phyloP scores from a whole-genome alignment of 176 grass and related monocot species.

The Eragrostis curvula region DNA sequence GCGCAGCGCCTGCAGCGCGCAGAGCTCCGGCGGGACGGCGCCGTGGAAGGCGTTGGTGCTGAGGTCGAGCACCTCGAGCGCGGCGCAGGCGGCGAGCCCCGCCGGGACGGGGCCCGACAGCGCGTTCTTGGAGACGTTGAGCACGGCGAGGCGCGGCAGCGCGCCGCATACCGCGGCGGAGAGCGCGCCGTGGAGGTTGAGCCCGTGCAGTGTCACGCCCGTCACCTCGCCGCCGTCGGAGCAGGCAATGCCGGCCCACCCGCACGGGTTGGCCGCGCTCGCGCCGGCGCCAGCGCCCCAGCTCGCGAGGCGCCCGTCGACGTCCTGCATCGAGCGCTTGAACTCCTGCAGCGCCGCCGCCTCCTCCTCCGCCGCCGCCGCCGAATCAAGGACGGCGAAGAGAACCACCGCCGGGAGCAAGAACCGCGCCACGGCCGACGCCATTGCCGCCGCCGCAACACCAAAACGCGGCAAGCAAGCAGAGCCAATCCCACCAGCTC shows the following conservation, averaged over 20 bases:
- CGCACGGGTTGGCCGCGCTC: conserved; percentile 52
- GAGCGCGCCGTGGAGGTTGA: conserved; percentile 69
- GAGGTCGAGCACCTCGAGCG: conserved; percentile 83
- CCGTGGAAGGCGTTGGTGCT: conserved; percentile 81
- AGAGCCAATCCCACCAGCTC: not conserved
- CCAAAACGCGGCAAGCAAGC: not conserved
- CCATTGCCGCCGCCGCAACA: conserved; percentile 40
- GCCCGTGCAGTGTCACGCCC: conserved; percentile 58
- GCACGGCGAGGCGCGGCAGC: conserved; percentile 57
- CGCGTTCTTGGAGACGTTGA: conserved; percentile 87
- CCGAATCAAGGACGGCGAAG: not conserved
- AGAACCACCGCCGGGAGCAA: conserved; percentile 29
- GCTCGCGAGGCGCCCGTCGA: conserved; percentile 54
- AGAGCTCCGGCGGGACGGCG: conserved; percentile 60
- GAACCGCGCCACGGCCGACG: not conserved
- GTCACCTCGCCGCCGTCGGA: conserved; percentile 51
- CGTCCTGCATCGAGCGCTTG: conserved; percentile 62
- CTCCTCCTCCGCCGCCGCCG: not conserved
- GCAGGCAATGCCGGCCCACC: conserved; percentile 85
- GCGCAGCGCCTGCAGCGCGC: conserved; percentile 48
- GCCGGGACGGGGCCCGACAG: conserved; percentile 59
- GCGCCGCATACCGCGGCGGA: conserved; percentile 66
- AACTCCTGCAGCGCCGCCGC: conserved; percentile 56
- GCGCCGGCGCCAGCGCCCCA: conserved; percentile 67
- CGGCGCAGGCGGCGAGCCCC: conserved; percentile 54